Evolutionary conservation across 176 grass and related monocot genomes (phyloP).

Genomic region (Oryza glumipatula): DNA sequence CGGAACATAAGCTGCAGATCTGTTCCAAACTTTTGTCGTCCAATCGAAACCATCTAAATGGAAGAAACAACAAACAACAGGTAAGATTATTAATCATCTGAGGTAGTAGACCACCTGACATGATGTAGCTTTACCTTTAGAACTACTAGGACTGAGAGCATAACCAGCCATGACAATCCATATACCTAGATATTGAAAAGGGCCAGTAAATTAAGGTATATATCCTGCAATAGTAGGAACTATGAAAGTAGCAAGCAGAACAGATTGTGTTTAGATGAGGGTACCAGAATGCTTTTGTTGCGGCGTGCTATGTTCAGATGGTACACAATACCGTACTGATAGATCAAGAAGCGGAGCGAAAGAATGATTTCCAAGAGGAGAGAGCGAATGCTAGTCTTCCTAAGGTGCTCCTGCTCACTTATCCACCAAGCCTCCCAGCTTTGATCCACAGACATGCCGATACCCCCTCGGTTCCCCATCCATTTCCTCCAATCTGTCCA

Average conservation of each 20-base stretch:
- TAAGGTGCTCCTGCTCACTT: slow-evolving; percentile 80
- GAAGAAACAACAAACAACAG: slow-evolving; percentile 25
- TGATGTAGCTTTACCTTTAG: slow-evolving; percentile 65
- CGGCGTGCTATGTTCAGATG: slow-evolving; percentile 80
- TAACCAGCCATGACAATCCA: slow-evolving; percentile 91
- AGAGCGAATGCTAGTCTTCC: slow-evolving; percentile 66
- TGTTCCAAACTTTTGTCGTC: slow-evolving; percentile 54
- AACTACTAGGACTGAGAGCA: slow-evolving; percentile 81
- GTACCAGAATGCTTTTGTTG: slow-evolving; percentile 79
- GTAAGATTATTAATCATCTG: slow-evolving; percentile 7
- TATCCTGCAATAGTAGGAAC: background rate
- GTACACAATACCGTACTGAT: slow-evolving; percentile 97
- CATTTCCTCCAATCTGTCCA: slow-evolving; percentile 92
- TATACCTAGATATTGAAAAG: slow-evolving; percentile 70
- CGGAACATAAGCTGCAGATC: slow-evolving; percentile 92
- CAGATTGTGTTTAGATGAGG: slow-evolving; percentile 24
- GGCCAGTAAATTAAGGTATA: slow-evolving; percentile 14
- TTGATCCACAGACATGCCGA: slow-evolving; percentile 64
- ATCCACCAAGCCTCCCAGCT: slow-evolving; percentile 99
- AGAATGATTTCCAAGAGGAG: slow-evolving; percentile 83
- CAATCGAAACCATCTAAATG: slow-evolving; percentile 87
- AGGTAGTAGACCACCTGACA: slow-evolving; percentile 17
- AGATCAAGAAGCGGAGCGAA: slow-evolving; percentile 90
- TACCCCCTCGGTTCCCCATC: slow-evolving; percentile 85
- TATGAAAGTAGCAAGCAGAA: slow-evolving; percentile 32